A percentile compares a stretch with the other conserved stretches of the same genome.
phyloP scores from a whole-genome alignment of 2,329 filamentous ascomycete species.

The Trematosphaeria pertusa region DNA sequence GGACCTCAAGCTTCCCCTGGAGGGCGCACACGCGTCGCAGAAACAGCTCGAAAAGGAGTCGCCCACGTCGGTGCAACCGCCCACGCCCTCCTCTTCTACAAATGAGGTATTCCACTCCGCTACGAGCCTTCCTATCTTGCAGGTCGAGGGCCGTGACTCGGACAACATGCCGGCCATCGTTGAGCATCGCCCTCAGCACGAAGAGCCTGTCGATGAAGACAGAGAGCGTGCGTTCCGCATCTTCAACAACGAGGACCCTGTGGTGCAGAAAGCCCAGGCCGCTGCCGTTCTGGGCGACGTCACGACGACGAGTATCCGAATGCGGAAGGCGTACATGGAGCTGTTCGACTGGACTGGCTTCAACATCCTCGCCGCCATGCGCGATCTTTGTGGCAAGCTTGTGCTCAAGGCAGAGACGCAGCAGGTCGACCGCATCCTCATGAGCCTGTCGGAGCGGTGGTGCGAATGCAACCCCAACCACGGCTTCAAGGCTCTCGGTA shows the following conservation, averaged over 20 bases:
- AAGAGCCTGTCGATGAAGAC: conserved; percentile 69
- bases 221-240: conserved; percentile 80
- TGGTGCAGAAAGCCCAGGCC: conserved; percentile 78
- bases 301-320: conserved; percentile 59
- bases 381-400: conserved; percentile 80
- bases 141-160: conserved; percentile 56
- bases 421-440: conserved; percentile 92
- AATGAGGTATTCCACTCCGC: conserved; percentile 57
- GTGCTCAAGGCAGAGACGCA: conserved; percentile 91
- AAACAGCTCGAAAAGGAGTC: conserved; percentile 43
- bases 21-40: conserved; percentile 46
- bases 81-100: conserved; percentile 50
- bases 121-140: conserved; percentile 58
- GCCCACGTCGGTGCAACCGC: conserved; percentile 38
- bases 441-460: conserved; percentile 89
- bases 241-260: conserved; percentile 82
- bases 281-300: conserved; percentile 86
- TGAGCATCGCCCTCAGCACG: conserved; percentile 35
- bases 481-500: conserved; percentile 88
- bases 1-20: conserved; percentile 47
- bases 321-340: conserved; percentile 85
- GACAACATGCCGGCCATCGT: conserved; percentile 45
- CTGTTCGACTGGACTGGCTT: conserved; percentile 84
- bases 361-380: conserved; percentile 79
- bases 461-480: conserved; percentile 91